Evolutionary conservation across 1,139 yeast genomes (phyloP), one percentile per base, ranked within the genome.

Genomic region (Wickerhamomyces sp.): DNA sequence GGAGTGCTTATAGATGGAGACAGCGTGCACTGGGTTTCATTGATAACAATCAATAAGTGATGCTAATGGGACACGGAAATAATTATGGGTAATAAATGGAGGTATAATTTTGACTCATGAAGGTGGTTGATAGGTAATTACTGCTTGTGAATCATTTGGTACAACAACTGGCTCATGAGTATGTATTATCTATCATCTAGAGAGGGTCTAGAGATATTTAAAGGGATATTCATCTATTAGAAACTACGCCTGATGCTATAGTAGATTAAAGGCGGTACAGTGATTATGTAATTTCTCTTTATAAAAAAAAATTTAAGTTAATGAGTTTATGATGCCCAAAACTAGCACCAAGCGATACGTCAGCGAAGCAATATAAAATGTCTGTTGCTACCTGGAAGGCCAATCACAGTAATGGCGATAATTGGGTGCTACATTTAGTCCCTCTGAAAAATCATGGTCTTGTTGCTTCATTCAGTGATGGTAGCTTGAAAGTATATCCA

Each of bases 1-100:
- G 87, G 82, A 76, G 79, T 54, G 79, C 93, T 3, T 68, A 76
- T 45, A 73, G 87, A 62, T 79, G 87, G 81, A 76, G 91, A 62
- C 55, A 57, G 34, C 71, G 62, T 52, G 72, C 56, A 4, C 26
- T 47, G 35, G 45, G 42, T 11, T 48, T 45, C 34, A 35, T 49
- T 30, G 36, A 31, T 15, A 15, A 18, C 23, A 18, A 18, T 18
- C 23, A 18, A 18, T 18, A 18, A 18, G 23, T 18, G 23, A 18
- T 5, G 23, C 23, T 18, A 5, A 18, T 18, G 23, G 23, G 23
- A 18, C 5, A 18, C 23, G 23, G 23, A 18, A 18, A 18, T 18
- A 18, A 18, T 18, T 18, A 18, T 18, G 23, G 23, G 23, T 18
- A 18, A 5, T 18, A 4, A 18, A 18, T 18, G 23, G 23, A 18